A percentile compares a stretch with the other conserved stretches of the same genome.
Evolutionary conservation across 176 grass and related monocot genomes (phyloP).

Genomic region (Oryza nivara): DNA sequence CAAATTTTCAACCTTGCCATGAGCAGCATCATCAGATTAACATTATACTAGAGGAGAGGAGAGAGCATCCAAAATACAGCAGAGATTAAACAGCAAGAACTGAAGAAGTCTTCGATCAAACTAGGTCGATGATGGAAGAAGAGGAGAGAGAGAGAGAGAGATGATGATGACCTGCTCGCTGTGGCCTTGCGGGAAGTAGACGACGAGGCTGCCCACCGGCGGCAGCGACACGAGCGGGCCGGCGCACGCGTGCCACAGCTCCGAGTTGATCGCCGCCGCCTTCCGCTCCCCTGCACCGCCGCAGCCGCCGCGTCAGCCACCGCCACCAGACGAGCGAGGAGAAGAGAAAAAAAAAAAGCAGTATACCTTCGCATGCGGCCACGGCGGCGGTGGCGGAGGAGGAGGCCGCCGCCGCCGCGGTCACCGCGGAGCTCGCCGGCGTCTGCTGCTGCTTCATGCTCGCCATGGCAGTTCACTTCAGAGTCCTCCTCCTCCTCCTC

Average conservation of each 20-base stretch:
- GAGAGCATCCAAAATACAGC: not conserved
- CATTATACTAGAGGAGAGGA: no score
- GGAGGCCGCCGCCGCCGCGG: no score
- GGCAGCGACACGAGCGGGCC: slow-evolving; percentile 90
- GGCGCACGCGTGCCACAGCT: slow-evolving; percentile 98
- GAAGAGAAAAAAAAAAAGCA: no score
- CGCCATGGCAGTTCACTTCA: slow-evolving; percentile 17
- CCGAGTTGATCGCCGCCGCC: slow-evolving; percentile 76
- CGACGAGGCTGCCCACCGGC: slow-evolving; percentile 96
- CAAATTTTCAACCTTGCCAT: not conserved
- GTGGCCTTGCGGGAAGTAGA: slow-evolving; percentile 99
- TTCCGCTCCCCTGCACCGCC: slow-evolving; percentile 70
- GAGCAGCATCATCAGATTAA: not conserved
- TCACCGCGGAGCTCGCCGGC: slow-evolving; percentile 30
- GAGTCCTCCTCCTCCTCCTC: no score
- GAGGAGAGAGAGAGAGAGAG: not conserved
- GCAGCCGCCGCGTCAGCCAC: slow-evolving; percentile 26
- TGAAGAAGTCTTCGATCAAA: not conserved
- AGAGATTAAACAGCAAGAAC: not conserved
- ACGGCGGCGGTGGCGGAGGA: slow-evolving; percentile 13
- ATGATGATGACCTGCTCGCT: slow-evolving; percentile 79
- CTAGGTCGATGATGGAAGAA: not conserved
- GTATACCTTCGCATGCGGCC: slow-evolving; percentile 57
- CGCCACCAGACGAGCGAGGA: not conserved
- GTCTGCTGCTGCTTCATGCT: slow-evolving; percentile 57